These are phyloP conservation scores for Volutella citrinella DNA, from an alignment of 2,329 filamentous ascomycete genomes.

Conservation along the genomic window DNA sequence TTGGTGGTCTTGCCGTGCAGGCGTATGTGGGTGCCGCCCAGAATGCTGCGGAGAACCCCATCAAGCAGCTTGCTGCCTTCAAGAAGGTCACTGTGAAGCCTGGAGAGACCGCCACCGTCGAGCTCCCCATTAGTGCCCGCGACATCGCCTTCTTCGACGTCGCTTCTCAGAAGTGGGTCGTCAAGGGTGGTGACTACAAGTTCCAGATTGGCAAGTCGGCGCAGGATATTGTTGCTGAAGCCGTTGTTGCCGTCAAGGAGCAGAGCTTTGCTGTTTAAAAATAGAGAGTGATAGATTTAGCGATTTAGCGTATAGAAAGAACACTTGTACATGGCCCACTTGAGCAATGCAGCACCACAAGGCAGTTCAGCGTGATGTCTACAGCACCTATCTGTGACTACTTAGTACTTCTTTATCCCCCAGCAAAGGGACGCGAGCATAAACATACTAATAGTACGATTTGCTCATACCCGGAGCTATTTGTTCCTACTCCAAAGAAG, in stretches of 20 bases:
- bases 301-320: too few species aligned
- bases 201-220: conserved; percentile 25
- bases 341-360: too few species aligned
- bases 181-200: conserved; percentile 27
- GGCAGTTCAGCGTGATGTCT: too few species aligned
- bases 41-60: conserved; percentile 16
- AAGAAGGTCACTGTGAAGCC: conserved; percentile 48
- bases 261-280: conserved; percentile 17
- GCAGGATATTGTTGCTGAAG: conserved; percentile 21
- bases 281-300: too few species aligned
- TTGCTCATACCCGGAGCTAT: too few species aligned
- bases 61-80: conserved; percentile 67
- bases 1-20: conserved; percentile 54
- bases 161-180: conserved; percentile 22
- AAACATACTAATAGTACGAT: too few species aligned
- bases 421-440: too few species aligned
- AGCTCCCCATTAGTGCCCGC: conserved; percentile 18
- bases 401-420: too few species aligned
- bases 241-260: conserved; percentile 15
- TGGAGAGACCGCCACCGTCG: conserved; percentile 22
- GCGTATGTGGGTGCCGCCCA: conserved; percentile 41
- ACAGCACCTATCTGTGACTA: too few species aligned
- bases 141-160: conserved; percentile 30
- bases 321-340: too few species aligned
- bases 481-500: too few species aligned